A percentile compares a stretch with the other conserved stretches of the same genome.
phyloP scores from a whole-genome alignment of 2,329 filamentous ascomycete species.

The Coleophoma cylindrospora region DNA sequence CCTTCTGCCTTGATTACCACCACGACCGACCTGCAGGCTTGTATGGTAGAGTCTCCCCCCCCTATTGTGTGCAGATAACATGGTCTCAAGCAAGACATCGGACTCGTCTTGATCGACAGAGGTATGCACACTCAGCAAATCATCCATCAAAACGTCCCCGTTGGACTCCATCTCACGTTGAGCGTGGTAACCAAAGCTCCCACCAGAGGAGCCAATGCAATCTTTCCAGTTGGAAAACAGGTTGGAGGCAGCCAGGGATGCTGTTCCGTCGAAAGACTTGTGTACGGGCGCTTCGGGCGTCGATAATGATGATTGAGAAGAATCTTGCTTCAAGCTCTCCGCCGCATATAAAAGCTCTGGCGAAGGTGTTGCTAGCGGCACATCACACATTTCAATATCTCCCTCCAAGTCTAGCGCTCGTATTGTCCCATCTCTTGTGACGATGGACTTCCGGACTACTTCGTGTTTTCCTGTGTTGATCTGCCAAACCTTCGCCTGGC shows the following conservation, averaged over 20 bases:
- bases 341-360: neutral
- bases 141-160: constrained; percentile 15
- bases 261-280: constrained; percentile 16
- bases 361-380: neutral
- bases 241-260: constrained; percentile 1
- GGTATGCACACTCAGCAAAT: constrained; percentile 5
- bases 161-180: constrained; percentile 7
- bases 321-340: neutral
- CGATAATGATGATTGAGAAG: neutral
- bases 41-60: constrained; percentile 1
- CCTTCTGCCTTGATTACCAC: neutral
- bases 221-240: neutral
- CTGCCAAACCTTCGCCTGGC: constrained; percentile 40
- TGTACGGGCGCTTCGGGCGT: neutral
- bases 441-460: constrained; percentile 5
- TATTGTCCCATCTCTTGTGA: constrained; percentile 24
- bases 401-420: constrained; percentile 11
- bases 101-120: constrained; percentile 2
- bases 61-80: constrained; percentile 3
- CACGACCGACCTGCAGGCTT: neutral
- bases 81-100: constrained; percentile 4
- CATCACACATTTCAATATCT: constrained; percentile 15
- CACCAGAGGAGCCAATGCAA: neutral
- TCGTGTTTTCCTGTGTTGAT: constrained; percentile 27
- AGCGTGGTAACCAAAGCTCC: constrained; percentile 4